Base-by-base conservation (phyloP, 2,329 filamentous ascomycete genomes). In the Alternaria burnsii region DNA sequence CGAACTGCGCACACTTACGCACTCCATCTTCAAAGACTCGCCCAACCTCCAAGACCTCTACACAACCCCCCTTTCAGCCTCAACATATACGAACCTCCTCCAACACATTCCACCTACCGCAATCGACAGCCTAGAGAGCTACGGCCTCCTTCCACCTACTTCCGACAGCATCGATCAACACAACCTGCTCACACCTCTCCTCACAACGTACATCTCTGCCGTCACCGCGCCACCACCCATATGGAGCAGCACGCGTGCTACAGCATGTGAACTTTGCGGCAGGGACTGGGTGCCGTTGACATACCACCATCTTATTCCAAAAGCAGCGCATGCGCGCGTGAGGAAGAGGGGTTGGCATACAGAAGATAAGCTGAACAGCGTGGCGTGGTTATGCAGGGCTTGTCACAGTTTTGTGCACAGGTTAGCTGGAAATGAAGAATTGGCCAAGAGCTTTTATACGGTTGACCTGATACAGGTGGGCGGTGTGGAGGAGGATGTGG, bases 291-390 rank as follows among this genome's bases (percentile, higher is more conserved):
- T 95, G 22, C 87, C 88, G 9, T 78, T 95, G 62, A 91, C 90
- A 1, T 96, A 95, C 75, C 93, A 97, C 74, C 93, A 96, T 79
- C 81, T 97, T 43, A 93, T 97, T 55, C 93, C 93, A n/a, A 86
- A 88, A 41, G 85, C 86, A 43, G 88, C 92, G 60, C 92, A 96
- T 77, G 88, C 86, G 8, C 92, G 93, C 74, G 91, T 87, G 4
- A 76, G 92, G 40, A 92, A 91, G 82, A 83, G 91, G 42, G 90
- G 90, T 1, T 96, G 92, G 92, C 91, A 94, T 80, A 85, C 85
- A 4, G 87, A 88, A 63, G 91, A 91, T 76, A 86, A 88, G 79
- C 76, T 96, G 76, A 88, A 91, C 71, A 93, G 88, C 73, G 93
- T 95, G 20, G 92, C 93, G 12, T 96, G 92, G 92, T 79, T 97